Base-by-base conservation (phyloP, 2,329 filamentous ascomycete genomes). In the Epichloe aotearoae region DNA sequence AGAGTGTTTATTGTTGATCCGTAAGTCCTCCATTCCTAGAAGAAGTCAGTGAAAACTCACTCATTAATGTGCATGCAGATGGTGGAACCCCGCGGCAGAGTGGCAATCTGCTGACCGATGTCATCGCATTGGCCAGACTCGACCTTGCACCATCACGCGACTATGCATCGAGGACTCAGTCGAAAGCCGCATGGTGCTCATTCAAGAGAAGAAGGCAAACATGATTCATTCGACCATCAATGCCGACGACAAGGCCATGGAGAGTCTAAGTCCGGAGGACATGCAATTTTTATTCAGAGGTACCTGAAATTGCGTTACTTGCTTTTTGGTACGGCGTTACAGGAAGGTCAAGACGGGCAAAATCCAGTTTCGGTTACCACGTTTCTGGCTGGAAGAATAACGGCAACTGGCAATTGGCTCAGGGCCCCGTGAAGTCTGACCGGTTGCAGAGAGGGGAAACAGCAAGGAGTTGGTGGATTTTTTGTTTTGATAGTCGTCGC, bases 51-150 rank as follows among this genome's bases (percentile, higher is more conserved):
- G 11, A n/a, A 20, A 19, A 14, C 19, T 7, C 20, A 17, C 15
- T 33, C 30, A 34, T 57, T 66, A 53, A 70, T 30, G 23, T 49
- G 4, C 26, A 53, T 34, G 54, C 37, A n/a, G 86, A 58, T 97
- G 93, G 93, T 98, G 93, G 93, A 97, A 97, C 59, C 93, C 93
- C n/a, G 90, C 90, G n/a, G 91, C 91, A 0, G 93, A 98, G 70
- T 98, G 93, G 93, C 93, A 98, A 69, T 93, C 86, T 54, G 93
- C 93, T 3, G 93, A 98, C 65, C 80, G 87, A 56, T 89, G 86
- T 62, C 93, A 97, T 69, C 89, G 93, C 51, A 98, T 97, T 58
- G 93, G 93, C 34, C 93, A 98, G 71, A 87, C 83, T 45, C 85
- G 93, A 7, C 91, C 91, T 30, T 97, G 93, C 64, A 88, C 88